phyloP scores from a whole-genome alignment of 2,329 filamentous ascomycete genomes.

The Sporothrix variecibatus region DNA sequence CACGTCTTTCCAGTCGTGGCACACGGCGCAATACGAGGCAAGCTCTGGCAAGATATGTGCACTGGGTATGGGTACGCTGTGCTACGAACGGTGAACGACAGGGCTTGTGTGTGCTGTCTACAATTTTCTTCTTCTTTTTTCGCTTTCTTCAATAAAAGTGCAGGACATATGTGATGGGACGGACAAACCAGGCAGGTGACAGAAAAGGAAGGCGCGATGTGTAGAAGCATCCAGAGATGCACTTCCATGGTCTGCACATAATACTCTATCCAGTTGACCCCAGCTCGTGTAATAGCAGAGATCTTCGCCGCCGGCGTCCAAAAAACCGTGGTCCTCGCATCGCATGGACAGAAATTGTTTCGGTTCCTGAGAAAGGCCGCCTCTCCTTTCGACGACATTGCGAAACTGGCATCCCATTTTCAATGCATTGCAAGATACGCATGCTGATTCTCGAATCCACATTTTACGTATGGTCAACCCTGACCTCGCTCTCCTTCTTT shows the following conservation, averaged over 20 bases:
- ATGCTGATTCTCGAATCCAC: background rate
- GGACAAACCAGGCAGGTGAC: background rate
- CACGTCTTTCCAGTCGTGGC: background rate
- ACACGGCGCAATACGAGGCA: background rate
- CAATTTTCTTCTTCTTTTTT: too few species aligned
- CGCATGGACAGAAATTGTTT: background rate
- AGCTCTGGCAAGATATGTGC: background rate
- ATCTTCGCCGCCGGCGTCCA: background rate
- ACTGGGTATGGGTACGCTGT: background rate
- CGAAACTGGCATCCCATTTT: background rate
- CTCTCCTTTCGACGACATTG: background rate
- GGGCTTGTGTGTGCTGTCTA: background rate
- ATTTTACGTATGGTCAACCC: background rate
- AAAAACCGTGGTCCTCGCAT: background rate
- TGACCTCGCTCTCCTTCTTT: background rate
- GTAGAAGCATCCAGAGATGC: background rate
- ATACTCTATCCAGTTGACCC: background rate
- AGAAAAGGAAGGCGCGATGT: background rate
- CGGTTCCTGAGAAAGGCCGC: background rate
- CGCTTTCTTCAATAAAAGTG: background rate
- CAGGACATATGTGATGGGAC: background rate
- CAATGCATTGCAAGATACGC: background rate
- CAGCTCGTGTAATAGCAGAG: background rate
- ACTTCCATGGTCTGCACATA: background rate
- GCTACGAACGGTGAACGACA: background rate